Evolutionary conservation across 2,329 filamentous ascomycete genomes (phyloP), one percentile per base, ranked within the genome.

Genomic region (Aspergillus uvarum): DNA sequence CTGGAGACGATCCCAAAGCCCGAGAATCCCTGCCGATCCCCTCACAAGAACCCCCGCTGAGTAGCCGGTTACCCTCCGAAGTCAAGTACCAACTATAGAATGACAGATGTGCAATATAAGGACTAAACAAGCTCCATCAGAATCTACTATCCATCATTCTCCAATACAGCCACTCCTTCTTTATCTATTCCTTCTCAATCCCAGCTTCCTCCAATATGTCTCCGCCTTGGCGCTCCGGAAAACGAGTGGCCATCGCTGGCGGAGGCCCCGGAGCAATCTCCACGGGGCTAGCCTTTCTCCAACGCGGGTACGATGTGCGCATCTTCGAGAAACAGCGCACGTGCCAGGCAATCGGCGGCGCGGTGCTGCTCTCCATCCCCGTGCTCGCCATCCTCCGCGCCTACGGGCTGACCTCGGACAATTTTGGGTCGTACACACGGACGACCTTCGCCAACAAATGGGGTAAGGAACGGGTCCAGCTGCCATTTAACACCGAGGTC

Each of bases 401-500:
- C 32, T 35, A 35, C 32, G 32, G 32, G 14, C 32, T 35, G 32
- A 35, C 11, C 14, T 12, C 14, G 10, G 32, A 35, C 11, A 57
- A 61, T n/a, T 16, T 64, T 5, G 63, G 62, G 14, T 64, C 62
- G 10, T 61, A 58, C 31, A 65, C 63, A 16, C 44, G 54, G 35
- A 35, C 32, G 12, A 35, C 32, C 14, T 66, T 66, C 35, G 56
- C 56, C n/a, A 65, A 66, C 22, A 59, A 65, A 16, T 16, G 24
- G 1, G 61, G 64, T 3, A 10, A 4, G 16, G 61, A 62, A 32
- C 65, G 65, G 12, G 61, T 65, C 31, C 55, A 63, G 26, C 31
- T 67, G 8, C 59, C 58, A 1, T 67, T 67, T 35, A 67, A 67
- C n/a, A 11, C 35, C n/a, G 22, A 55, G 52, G 38, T 55, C 38